These are phyloP conservation scores for Solidago caesia DNA, from an alignment of 129 eudicot genomes.

Conservation along the genomic window DNA sequence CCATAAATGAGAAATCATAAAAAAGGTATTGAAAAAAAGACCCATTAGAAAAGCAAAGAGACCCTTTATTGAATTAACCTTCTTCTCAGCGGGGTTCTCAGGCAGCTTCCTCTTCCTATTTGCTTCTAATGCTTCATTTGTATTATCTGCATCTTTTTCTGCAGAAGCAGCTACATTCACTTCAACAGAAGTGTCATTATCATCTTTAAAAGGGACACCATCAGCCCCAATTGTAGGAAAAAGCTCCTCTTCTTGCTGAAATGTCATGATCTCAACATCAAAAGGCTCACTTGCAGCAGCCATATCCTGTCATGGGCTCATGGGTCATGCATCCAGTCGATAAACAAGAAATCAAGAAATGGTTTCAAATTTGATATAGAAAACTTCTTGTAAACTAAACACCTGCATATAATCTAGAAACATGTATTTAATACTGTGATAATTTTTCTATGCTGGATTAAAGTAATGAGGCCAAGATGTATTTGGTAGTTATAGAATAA, in stretches of 20 bases:
- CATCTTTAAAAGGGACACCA: constrained; percentile 44
- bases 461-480: background rate
- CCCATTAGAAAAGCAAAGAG: constrained; percentile 21
- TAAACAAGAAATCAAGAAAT: constrained; percentile 13
- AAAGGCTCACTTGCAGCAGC: constrained; percentile 46
- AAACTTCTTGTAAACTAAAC: background rate
- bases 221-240: constrained; percentile 47
- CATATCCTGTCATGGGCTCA: constrained; percentile 36
- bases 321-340: constrained; percentile 19
- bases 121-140: constrained; percentile 35
- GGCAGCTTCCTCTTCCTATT: constrained; percentile 69
- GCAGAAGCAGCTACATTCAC: constrained; percentile 25
- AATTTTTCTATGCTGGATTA: constrained; percentile 10
- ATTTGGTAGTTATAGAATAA: background rate
- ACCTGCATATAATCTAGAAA: constrained; percentile 9
- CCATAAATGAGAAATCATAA: background rate
- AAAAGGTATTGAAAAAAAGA: background rate
- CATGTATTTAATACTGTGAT: background rate
- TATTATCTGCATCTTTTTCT: constrained; percentile 38
- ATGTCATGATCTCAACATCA: constrained; percentile 71
- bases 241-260: constrained; percentile 73
- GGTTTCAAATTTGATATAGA: constrained; percentile 11
- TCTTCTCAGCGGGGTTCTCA: constrained; percentile 67
- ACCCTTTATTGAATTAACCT: constrained; percentile 36
- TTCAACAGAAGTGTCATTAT: constrained; percentile 46